Evolutionary conservation across 257 asterid species (phyloP).

Genomic region (Apocynum venetum): DNA sequence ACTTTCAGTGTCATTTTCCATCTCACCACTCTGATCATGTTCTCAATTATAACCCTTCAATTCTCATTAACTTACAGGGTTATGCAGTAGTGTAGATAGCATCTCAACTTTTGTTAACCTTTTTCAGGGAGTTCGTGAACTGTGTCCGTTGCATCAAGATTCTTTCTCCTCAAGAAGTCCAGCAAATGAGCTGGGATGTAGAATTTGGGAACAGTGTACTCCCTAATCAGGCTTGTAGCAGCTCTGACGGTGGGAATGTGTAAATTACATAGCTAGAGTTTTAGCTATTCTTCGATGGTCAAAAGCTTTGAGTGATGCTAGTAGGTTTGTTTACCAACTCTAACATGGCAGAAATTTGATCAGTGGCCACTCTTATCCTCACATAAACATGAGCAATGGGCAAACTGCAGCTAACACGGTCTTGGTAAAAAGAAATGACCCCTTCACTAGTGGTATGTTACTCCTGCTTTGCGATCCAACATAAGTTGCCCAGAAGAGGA

Average conservation of each 20-base stretch:
- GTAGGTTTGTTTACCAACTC: slow-evolving; percentile 2
- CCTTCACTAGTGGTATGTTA: no score
- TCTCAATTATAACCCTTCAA: no score
- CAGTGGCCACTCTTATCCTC: background rate
- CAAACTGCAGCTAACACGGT: background rate
- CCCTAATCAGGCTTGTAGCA: slow-evolving; percentile 80
- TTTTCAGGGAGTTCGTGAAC: slow-evolving; percentile 79
- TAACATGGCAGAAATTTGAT: slow-evolving; percentile 3
- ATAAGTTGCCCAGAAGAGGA: slow-evolving; percentile 1
- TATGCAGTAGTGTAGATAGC: background rate
- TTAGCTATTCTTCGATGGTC: slow-evolving; percentile 6
- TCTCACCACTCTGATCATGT: no score
- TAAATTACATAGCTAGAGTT: slow-evolving; percentile 31
- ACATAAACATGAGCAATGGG: background rate
- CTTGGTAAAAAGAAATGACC: background rate
- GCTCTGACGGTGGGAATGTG: slow-evolving; percentile 73
- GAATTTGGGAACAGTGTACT: slow-evolving; percentile 65
- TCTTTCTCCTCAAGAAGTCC: slow-evolving; percentile 96
- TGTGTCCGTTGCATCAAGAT: slow-evolving; percentile 88
- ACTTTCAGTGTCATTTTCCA: no score
- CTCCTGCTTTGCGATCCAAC: no score
- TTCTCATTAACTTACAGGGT: no score
- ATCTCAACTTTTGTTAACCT: background rate
- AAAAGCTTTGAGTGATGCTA: slow-evolving; percentile 5
- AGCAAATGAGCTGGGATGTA: slow-evolving; percentile 90